These are phyloP conservation scores for Fraxinus americana DNA, from an alignment of 257 asterid species.

Conservation along the genomic window DNA sequence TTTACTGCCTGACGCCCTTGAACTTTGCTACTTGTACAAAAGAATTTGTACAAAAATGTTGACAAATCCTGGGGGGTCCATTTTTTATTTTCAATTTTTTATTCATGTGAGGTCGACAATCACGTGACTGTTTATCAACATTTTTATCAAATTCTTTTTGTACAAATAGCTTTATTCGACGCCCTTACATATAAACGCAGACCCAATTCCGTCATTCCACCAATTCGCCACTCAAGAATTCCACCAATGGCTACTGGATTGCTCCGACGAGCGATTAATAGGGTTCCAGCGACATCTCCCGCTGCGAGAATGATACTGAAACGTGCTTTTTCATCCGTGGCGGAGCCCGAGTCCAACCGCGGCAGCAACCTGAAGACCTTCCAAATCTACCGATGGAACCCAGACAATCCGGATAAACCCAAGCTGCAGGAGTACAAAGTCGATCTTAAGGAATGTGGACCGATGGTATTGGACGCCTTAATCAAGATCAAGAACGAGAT, in stretches of 20 bases:
- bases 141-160: too few relatives aligned
- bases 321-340: constrained; percentile 59
- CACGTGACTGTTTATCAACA: too few relatives aligned
- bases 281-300: constrained; percentile 50
- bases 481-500: constrained; percentile 91
- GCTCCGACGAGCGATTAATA: constrained; percentile 68
- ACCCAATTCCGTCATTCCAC: constrained; percentile 37
- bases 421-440: constrained; percentile 63
- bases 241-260: constrained; percentile 70
- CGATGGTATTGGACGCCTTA: constrained; percentile 88
- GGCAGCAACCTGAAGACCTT: constrained; percentile 55
- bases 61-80: too few relatives aligned
- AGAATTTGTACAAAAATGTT: too few relatives aligned
- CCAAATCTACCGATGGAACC: constrained; percentile 98
- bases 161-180: too few relatives aligned
- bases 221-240: not conserved
- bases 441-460: constrained; percentile 87
- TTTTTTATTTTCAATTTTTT: too few relatives aligned
- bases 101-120: too few relatives aligned
- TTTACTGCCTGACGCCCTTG: not conserved
- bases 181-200: not conserved
- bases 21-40: too few relatives aligned
- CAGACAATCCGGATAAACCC: constrained; percentile 73
- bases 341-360: constrained; percentile 41
- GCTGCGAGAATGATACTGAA: constrained; percentile 44